Conservation (phyloP, 176 grass and related monocot species). For the Oryza coarctata region DNA sequence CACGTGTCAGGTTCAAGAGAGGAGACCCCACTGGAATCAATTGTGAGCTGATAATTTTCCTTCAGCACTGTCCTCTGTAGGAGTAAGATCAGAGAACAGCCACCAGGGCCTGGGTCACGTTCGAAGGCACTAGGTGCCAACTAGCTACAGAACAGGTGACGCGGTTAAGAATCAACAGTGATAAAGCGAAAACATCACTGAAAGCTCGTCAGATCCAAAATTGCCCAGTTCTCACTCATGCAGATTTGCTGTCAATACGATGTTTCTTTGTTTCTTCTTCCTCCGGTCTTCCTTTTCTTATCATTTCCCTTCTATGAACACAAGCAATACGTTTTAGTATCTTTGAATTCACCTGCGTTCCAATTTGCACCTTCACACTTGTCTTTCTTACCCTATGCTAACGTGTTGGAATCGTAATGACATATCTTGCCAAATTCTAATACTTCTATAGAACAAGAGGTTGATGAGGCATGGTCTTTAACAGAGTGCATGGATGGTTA, state of each 20-base stretch:
- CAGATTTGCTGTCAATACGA: background rate
- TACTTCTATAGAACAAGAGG: background rate
- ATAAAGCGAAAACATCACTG: background rate
- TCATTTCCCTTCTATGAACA: background rate
- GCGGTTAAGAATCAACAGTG: background rate
- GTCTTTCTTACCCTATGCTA: background rate
- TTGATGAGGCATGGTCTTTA: background rate
- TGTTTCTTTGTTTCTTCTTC: background rate
- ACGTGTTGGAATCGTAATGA: background rate
- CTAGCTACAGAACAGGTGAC: background rate
- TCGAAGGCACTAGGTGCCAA: background rate
- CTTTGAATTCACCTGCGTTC: no score
- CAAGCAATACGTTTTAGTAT: background rate
- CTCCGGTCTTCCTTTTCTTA: background rate
- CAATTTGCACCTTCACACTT: background rate
- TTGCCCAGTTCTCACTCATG: background rate
- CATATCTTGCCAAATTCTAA: background rate
- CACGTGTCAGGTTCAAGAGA: background rate
- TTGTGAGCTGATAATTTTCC: background rate
- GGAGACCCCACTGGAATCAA: constrained; percentile 3
- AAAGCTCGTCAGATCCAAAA: background rate
- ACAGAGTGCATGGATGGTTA: background rate
- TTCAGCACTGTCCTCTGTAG: background rate
- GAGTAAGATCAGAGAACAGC: background rate
- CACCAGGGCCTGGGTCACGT: background rate